Evolutionary conservation across 2,329 filamentous ascomycete species (phyloP).

Genomic region (Trichoderma polysporum): DNA sequence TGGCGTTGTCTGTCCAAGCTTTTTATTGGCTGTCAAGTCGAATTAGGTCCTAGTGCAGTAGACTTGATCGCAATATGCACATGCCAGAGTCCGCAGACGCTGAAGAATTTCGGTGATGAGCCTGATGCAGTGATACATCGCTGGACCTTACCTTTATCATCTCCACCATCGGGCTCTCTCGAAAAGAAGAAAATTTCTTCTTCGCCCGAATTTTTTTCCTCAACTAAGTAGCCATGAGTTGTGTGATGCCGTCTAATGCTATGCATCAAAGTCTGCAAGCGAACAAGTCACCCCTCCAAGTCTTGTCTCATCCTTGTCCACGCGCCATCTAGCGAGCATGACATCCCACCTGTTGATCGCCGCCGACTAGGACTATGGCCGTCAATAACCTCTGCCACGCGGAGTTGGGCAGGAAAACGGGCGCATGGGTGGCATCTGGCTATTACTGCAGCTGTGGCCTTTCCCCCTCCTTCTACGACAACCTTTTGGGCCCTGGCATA

Average conservation of each 20-base stretch:
- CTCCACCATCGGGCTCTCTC: background rate
- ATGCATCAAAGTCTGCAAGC: slow-evolving; percentile 18
- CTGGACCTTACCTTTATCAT: background rate
- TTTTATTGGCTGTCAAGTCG: background rate
- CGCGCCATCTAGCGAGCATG: slow-evolving; percentile 8
- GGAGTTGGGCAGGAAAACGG: slow-evolving; percentile 9
- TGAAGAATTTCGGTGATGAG: background rate
- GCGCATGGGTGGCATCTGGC: slow-evolving; percentile 6
- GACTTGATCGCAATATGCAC: background rate
- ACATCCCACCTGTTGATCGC: slow-evolving; percentile 15
- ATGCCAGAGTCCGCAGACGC: background rate
- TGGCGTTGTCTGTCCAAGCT: background rate
- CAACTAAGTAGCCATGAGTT: background rate
- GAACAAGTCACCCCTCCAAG: slow-evolving; percentile 12
- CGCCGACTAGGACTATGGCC: slow-evolving; percentile 14
- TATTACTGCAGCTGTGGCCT: background rate
- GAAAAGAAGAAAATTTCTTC: background rate
- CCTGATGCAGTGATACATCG: background rate
- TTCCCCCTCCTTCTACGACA: background rate
- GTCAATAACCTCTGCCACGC: slow-evolving; percentile 18
- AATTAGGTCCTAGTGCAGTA: background rate
- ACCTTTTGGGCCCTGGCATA: slow-evolving; percentile 20
- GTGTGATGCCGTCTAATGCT: slow-evolving; percentile 14
- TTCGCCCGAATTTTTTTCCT: background rate
- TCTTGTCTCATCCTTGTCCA: slow-evolving; percentile 5